Evolutionary conservation across 257 asterid species (phyloP).

Genomic region (Nicotiana sylvestris): DNA sequence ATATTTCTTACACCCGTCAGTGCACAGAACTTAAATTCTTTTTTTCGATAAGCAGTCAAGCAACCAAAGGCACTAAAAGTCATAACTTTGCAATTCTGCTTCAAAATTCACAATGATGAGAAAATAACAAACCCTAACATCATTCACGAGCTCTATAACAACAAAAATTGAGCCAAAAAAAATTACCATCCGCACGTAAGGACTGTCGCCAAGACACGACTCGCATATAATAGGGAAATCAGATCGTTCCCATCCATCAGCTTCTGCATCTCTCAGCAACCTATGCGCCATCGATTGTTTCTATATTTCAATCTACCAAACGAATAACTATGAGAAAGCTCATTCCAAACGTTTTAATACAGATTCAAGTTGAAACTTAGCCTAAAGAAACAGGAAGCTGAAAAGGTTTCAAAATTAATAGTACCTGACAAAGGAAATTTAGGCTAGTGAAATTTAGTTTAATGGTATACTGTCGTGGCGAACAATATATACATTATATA

Average conservation of each 20-base stretch:
- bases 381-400: neutral
- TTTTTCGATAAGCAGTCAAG: neutral
- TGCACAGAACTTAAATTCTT: too few relatives aligned
- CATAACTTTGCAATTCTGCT: neutral
- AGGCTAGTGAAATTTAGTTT: neutral
- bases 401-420: neutral
- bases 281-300: slow-evolving; percentile 68
- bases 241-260: slow-evolving; percentile 98
- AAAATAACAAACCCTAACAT: neutral
- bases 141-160: neutral
- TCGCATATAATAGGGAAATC: slow-evolving; percentile 95
- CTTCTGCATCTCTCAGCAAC: slow-evolving; percentile 80
- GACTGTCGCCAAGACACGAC: slow-evolving; percentile 95
- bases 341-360: neutral
- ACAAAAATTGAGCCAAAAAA: neutral
- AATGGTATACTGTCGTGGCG: neutral
- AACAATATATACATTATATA: neutral
- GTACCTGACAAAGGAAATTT: neutral
- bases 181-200: slow-evolving; percentile 91
- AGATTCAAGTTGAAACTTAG: neutral
- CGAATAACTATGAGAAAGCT: neutral
- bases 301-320: neutral
- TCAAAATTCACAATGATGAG: neutral
- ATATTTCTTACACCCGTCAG: too few relatives aligned
- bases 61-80: neutral